phyloP scores from a whole-genome alignment of 805 yeast genomes.

The Starmerella potacharoeniae region DNA sequence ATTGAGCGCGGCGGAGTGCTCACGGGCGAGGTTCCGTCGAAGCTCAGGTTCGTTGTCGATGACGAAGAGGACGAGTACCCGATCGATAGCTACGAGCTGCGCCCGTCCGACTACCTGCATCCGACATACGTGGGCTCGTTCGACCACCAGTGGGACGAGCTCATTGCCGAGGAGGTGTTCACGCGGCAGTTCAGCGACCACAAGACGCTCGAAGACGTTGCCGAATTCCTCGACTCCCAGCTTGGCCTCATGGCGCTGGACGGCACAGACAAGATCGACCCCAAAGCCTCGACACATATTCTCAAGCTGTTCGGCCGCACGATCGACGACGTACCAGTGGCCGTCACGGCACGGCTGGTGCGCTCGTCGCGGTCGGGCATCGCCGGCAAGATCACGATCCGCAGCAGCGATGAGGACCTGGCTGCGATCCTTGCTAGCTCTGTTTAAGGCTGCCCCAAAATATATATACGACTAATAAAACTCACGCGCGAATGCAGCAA shows the following conservation, averaged over 20 bases:
- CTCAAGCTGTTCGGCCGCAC: slow-evolving; percentile 43
- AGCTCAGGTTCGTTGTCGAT: slow-evolving; percentile 62
- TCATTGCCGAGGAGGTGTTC: slow-evolving; percentile 47
- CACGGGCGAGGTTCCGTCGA: slow-evolving; percentile 45
- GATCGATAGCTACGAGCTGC: slow-evolving; percentile 63
- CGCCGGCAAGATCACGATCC: slow-evolving; percentile 36
- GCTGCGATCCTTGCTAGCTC: slow-evolving; percentile 39
- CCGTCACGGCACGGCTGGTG: slow-evolving; percentile 35
- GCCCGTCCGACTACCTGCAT: slow-evolving; percentile 68
- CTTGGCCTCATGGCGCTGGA: slow-evolving; percentile 66
- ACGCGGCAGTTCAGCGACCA: slow-evolving; percentile 54
- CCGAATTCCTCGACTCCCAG: slow-evolving; percentile 39
- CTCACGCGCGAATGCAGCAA: too few relatives aligned
- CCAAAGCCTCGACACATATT: slow-evolving; percentile 45
- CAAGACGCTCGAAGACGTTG: slow-evolving; percentile 42
- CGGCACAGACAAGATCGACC: slow-evolving; percentile 53
- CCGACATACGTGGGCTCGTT: slow-evolving; percentile 64
- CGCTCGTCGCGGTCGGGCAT: slow-evolving; percentile 36
- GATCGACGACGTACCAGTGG: slow-evolving; percentile 40
- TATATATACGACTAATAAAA: not conserved
- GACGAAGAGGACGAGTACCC: slow-evolving; percentile 92
- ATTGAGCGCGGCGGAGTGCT: slow-evolving; percentile 45
- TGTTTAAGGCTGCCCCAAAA: slow-evolving; percentile 23
- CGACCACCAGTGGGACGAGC: slow-evolving; percentile 30
- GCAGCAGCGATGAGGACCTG: slow-evolving; percentile 36